These are phyloP conservation scores for Cronartium quercuum DNA, from an alignment of 1,284 basidiomycete genomes.

Conservation along the genomic window DNA sequence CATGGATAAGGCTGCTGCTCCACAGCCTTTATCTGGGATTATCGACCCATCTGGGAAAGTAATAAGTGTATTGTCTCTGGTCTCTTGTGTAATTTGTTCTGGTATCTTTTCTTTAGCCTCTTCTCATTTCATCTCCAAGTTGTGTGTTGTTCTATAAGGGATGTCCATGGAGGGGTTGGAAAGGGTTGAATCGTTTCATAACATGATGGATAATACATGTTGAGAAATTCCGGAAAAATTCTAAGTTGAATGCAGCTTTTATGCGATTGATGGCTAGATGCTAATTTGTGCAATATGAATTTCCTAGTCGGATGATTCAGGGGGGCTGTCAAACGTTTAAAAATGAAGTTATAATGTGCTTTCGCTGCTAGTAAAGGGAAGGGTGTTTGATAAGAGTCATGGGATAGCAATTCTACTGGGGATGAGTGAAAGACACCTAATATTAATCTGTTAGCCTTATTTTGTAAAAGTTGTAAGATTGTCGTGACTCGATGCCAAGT, in stretches of 20 bases:
- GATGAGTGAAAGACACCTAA: background rate
- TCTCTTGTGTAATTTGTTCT: background rate
- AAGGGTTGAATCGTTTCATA: background rate
- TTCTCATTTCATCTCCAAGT: background rate
- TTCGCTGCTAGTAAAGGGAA: background rate
- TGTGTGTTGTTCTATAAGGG: too few relatives aligned
- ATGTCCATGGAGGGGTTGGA: background rate
- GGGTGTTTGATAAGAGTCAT: background rate
- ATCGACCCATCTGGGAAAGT: background rate
- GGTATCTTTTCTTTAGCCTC: background rate
- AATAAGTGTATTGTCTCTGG: background rate
- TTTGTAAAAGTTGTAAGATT: background rate
- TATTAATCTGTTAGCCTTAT: background rate
- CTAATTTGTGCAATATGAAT: background rate
- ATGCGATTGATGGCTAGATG: background rate
- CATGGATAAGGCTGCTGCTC: background rate
- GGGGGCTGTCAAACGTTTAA: background rate
- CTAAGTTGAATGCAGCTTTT: background rate
- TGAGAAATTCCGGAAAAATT: background rate
- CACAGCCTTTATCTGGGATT: background rate
- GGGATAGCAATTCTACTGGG: too few relatives aligned
- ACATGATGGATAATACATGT: background rate
- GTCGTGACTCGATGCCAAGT: background rate
- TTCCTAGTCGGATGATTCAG: background rate
- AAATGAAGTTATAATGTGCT: background rate